A percentile compares a stretch with the other conserved stretches of the same genome.
phyloP scores from a whole-genome alignment of 2,329 filamentous ascomycete genomes.

The Talaromyces sp. region DNA sequence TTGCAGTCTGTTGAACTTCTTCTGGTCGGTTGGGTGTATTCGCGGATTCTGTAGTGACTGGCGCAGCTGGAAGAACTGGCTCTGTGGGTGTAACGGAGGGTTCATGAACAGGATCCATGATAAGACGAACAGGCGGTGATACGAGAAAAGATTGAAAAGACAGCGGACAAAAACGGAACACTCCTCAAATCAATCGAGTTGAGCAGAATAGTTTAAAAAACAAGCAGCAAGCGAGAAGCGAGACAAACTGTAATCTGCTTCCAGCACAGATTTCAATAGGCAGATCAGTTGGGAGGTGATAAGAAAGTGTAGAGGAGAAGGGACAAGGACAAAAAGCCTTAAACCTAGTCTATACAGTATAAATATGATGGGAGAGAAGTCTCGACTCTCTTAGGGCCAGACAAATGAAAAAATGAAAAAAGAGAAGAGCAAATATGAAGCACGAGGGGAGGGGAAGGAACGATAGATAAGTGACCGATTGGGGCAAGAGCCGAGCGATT shows the following conservation, averaged over 20 bases:
- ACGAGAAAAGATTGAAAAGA: neutral
- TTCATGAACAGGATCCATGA: slow-evolving; percentile 12
- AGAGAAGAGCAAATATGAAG: slow-evolving; percentile 7
- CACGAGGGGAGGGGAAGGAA: slow-evolving; percentile 15
- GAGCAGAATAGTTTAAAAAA: neutral
- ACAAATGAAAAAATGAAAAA: neutral
- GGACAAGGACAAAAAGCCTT: neutral
- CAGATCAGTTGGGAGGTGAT: slow-evolving; percentile 11
- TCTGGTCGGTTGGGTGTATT: neutral
- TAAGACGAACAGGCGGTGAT: neutral
- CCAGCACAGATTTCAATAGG: slow-evolving; percentile 10
- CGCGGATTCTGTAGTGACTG: neutral
- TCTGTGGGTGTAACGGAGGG: slow-evolving; percentile 3
- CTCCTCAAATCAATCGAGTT: neutral
- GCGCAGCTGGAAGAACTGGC: neutral
- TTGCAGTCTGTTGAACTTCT: neutral
- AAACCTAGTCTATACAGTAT: neutral
- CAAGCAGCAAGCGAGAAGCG: neutral
- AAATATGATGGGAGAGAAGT: neutral
- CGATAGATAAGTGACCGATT: slow-evolving; percentile 11
- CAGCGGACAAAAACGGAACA: neutral
- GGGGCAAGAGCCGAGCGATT: slow-evolving; percentile 16
- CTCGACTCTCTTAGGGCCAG: neutral
- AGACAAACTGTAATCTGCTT: neutral
- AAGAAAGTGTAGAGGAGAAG: slow-evolving; percentile 4